Evolutionary conservation across 352 stramenopile species (phyloP).

Genomic region (Phytophthora fragariaefolia): DNA sequence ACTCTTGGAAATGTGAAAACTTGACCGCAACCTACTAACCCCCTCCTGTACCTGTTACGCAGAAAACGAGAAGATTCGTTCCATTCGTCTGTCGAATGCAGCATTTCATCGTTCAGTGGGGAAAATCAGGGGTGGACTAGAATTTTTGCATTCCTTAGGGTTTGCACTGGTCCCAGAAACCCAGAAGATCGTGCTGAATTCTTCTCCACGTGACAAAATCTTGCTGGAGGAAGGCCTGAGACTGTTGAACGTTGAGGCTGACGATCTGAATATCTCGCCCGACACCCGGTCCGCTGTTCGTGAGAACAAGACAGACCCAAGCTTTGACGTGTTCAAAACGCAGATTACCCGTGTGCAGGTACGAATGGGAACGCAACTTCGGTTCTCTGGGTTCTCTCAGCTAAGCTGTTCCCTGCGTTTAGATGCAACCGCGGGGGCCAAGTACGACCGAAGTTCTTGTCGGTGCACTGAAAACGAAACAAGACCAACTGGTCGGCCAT

Average conservation of each 20-base stretch:
- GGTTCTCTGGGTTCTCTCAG: background rate
- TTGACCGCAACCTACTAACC: background rate
- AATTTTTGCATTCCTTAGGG: slow-evolving; percentile 74
- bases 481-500: slow-evolving; percentile 67
- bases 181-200: slow-evolving; percentile 52
- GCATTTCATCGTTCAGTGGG: slow-evolving; percentile 79
- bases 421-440: slow-evolving; percentile 82
- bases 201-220: slow-evolving; percentile 25
- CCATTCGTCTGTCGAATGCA: slow-evolving; percentile 81
- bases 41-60: background rate
- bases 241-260: slow-evolving; percentile 74
- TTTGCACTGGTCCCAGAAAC: slow-evolving; percentile 64
- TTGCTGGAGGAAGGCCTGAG: slow-evolving; percentile 59
- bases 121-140: slow-evolving; percentile 66
- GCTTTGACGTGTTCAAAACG: slow-evolving; percentile 85
- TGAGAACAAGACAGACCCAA: slow-evolving; percentile 40
- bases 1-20: background rate
- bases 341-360: slow-evolving; percentile 87
- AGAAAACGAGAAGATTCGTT: slow-evolving; percentile 86
- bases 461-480: slow-evolving; percentile 76
- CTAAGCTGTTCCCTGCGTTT: slow-evolving; percentile 8
- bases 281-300: slow-evolving; percentile 56
- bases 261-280: slow-evolving; percentile 71
- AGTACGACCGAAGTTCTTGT: slow-evolving; percentile 84
- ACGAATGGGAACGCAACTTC: slow-evolving; percentile 5